A percentile compares a stretch with the other conserved stretches of the same genome.
Evolutionary conservation across 2,329 filamentous ascomycete species (phyloP).

Genomic region (Rasamsonia emersonii): DNA sequence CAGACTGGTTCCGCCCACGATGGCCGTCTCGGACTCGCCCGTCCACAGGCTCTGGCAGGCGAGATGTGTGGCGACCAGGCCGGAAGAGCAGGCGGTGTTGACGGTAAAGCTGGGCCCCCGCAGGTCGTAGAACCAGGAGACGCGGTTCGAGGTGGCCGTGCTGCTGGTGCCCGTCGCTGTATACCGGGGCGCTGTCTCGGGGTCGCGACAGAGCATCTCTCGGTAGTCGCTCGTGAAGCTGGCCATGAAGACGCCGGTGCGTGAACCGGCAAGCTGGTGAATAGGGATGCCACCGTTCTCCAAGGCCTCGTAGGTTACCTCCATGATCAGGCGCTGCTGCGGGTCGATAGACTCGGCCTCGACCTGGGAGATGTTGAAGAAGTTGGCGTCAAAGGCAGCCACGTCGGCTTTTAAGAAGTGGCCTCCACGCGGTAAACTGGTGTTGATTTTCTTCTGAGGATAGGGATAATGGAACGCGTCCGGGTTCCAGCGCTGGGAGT

Average conservation of each 20-base stretch:
- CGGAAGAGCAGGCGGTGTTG: conserved; percentile 14
- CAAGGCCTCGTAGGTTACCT: background rate
- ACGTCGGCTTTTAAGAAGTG: conserved; percentile 2
- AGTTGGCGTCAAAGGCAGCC: background rate
- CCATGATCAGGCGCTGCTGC: background rate
- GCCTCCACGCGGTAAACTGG: conserved; percentile 3
- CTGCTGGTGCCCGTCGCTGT: conserved; percentile 9
- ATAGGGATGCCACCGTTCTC: background rate
- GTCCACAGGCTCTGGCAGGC: conserved; percentile 13
- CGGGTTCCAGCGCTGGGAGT: conserved; percentile 3
- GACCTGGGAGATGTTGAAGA: background rate
- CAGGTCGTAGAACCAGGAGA: conserved; percentile 18
- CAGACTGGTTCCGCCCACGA: conserved; percentile 7
- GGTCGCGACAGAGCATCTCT: conserved; percentile 13
- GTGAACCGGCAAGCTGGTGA: background rate
- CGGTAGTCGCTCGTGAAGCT: conserved; percentile 12
- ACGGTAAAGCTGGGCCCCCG: conserved; percentile 14
- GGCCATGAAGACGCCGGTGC: conserved; percentile 11
- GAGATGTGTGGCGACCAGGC: conserved; percentile 13
- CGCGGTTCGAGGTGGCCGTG: conserved; percentile 13
- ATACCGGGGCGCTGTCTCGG: conserved; percentile 12
- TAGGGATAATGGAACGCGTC: conserved; percentile 5
- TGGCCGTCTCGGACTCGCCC: conserved; percentile 4
- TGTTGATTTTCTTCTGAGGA: conserved; percentile 1
- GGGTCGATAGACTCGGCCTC: background rate